Conservation (phyloP, 139 green algal species). For the Eudorina sp. region DNA sequence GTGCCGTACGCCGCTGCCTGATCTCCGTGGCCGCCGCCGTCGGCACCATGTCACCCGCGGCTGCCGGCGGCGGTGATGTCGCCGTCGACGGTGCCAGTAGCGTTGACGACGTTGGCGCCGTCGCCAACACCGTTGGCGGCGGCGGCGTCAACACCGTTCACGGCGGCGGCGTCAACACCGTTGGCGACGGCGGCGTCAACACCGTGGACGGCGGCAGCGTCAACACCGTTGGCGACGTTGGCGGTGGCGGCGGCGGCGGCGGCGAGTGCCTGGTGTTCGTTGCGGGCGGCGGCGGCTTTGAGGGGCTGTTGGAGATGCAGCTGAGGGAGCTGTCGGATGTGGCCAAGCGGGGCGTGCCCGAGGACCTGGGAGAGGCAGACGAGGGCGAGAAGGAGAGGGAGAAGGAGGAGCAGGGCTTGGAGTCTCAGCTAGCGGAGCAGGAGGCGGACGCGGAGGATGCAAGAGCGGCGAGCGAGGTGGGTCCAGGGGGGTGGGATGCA, state of each 20-base stretch:
- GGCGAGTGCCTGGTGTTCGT: constrained; percentile 32
- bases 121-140: not conserved
- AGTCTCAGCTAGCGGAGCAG: not conserved
- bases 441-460: constrained; percentile 9
- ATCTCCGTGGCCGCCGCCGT: constrained; percentile 18
- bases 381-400: not conserved
- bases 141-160: not conserved
- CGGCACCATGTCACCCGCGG: not conserved
- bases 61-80: too few relatives aligned
- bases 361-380: too few relatives aligned
- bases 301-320: constrained; percentile 30
- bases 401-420: not conserved
- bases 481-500: too few relatives aligned
- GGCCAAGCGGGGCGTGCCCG: constrained; percentile 4
- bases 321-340: constrained; percentile 39
- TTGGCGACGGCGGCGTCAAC: not conserved
- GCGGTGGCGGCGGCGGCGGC: not conserved
- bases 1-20: constrained; percentile 12
- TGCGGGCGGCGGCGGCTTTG: constrained; percentile 34
- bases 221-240: not conserved
- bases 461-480: not conserved
- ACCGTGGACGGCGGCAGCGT: not conserved
- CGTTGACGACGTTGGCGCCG: not conserved
- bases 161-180: too few relatives aligned
- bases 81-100: too few relatives aligned